Conservation (phyloP, 352 stramenopile genomes). For the Phytophthora crassamura region DNA sequence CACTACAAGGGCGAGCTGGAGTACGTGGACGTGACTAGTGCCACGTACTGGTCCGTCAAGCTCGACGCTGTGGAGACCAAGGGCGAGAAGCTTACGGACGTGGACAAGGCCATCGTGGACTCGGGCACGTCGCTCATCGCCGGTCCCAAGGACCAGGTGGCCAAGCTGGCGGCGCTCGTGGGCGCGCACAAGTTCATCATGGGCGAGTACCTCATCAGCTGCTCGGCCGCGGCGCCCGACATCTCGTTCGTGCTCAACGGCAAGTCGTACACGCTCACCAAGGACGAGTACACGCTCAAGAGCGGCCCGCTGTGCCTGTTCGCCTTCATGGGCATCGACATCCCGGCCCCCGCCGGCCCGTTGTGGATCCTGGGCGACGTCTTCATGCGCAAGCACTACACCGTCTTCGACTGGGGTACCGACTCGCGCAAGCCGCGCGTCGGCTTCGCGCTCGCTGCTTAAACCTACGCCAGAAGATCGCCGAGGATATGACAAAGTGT, state of each 20-base stretch:
- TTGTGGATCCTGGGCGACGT: constrained; percentile 94
- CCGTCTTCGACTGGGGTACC: constrained; percentile 92
- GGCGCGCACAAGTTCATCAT: constrained; percentile 93
- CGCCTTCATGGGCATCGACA: constrained; percentile 96
- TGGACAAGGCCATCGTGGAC: constrained; percentile 94
- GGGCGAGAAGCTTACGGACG: constrained; percentile 58
- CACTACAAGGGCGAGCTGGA: constrained; percentile 96
- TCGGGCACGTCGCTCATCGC: constrained; percentile 96
- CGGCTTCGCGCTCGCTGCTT: constrained; percentile 84
- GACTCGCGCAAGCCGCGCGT: constrained; percentile 79
- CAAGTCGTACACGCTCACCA: constrained; percentile 91
- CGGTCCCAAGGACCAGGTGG: constrained; percentile 91
- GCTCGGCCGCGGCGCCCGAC: constrained; percentile 86
- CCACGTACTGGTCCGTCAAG: constrained; percentile 78
- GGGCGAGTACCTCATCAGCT: constrained; percentile 97
- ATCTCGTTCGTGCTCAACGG: constrained; percentile 94
- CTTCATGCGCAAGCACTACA: constrained; percentile 97
- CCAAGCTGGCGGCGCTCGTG: constrained; percentile 81
- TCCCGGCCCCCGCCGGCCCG: constrained; percentile 78
- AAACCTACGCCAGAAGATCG: constrained; percentile 21
- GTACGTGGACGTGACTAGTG: constrained; percentile 86
- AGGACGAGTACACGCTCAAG: constrained; percentile 95
- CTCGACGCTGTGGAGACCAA: constrained; percentile 76
- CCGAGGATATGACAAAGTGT: constrained; percentile 10
- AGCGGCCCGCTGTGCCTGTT: constrained; percentile 93